Conservation (phyloP, 306 rosid genomes). For the Sicyos edulis region DNA sequence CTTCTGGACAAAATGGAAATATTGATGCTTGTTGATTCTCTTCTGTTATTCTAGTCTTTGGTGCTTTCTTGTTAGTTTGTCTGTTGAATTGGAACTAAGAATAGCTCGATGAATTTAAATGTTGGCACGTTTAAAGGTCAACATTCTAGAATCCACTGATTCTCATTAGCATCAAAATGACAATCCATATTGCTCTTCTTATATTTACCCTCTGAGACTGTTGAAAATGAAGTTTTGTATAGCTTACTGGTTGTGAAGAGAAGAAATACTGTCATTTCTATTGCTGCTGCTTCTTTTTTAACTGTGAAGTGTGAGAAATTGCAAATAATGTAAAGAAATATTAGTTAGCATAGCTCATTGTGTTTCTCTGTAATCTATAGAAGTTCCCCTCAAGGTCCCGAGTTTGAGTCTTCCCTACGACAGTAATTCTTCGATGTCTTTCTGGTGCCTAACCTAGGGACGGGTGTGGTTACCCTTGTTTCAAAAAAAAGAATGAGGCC, state of each 20-base stretch:
- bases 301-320: too few species aligned
- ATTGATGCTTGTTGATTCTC: background rate
- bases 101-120: background rate
- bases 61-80: background rate
- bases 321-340: too few species aligned
- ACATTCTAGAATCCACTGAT: background rate
- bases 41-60: background rate
- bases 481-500: too few species aligned
- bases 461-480: too few species aligned
- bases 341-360: background rate
- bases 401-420: too few species aligned
- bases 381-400: too few species aligned
- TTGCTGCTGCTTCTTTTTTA: background rate
- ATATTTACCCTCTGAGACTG: background rate
- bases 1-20: background rate
- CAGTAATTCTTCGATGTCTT: too few species aligned
- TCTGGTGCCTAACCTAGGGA: too few species aligned
- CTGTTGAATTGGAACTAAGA: background rate
- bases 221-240: slow-evolving; percentile 5
- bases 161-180: slow-evolving; percentile 2
- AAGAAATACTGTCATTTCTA: background rate
- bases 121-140: background rate
- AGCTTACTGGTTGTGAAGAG: background rate
- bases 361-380: too few species aligned
- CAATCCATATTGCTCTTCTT: background rate